Conservation (phyloP, 2,329 filamentous ascomycete species). For the Tolypocladium ovalisporum region DNA sequence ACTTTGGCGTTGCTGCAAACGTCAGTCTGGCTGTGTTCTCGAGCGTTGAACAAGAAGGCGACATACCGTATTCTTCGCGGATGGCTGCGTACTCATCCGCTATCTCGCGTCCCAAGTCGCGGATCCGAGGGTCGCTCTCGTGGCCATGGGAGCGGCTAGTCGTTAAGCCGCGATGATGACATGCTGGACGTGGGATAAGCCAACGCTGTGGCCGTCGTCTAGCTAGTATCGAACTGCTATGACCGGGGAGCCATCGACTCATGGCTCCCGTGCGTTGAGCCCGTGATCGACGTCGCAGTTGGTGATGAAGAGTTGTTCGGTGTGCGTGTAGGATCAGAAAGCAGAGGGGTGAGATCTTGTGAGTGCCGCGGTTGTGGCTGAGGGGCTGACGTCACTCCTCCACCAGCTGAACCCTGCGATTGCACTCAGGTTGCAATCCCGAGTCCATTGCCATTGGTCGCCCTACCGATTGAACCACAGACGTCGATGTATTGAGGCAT, state of each 20-base stretch:
- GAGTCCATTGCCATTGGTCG: background rate
- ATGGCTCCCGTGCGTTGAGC: background rate
- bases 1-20: conserved; percentile 38
- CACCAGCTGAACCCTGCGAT: background rate
- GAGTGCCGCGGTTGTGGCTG: background rate
- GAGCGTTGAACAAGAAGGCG: background rate
- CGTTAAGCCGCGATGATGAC: background rate
- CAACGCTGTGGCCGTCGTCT: background rate
- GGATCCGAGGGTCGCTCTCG: conserved; percentile 2
- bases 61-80: conserved; percentile 32
- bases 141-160: background rate
- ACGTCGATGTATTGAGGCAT: background rate
- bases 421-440: background rate
- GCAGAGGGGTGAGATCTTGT: background rate
- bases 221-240: background rate
- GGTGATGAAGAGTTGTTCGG: background rate
- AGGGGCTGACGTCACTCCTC: conserved; percentile 5
- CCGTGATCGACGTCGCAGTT: background rate
- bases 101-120: conserved; percentile 17
- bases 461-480: background rate
- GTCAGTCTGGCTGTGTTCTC: background rate
- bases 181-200: background rate
- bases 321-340: background rate
- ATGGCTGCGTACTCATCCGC: conserved; percentile 35
- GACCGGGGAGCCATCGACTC: conserved; percentile 1